Evolutionary conservation across 208 protist species (phyloP), one percentile per base, ranked within the genome.

Genomic region (Zelonia costaricensis): DNA sequence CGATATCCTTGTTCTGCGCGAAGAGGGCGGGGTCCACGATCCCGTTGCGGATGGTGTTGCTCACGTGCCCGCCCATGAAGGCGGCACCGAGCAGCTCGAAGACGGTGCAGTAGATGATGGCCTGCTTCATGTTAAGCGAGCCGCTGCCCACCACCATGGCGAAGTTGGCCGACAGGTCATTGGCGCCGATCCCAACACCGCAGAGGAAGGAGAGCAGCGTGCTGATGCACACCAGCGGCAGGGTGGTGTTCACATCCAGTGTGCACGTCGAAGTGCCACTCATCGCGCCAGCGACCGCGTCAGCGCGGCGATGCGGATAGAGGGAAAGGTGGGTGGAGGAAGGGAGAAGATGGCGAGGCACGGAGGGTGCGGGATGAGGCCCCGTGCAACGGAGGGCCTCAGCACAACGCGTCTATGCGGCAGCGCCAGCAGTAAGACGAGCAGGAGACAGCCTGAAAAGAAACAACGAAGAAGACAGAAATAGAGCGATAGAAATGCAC

Each of bases 81-180:
- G 84, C 78, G 12, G 85, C 85, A 4, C 88, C 88, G n/a, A 91
- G 68, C 18, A 94, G 62, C 67, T 92, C 85, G 42, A 92, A 92
- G 9, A 90, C 57, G 49, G 79, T 82, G 78, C 86, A 92, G 68
- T 87, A 92, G 33, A 91, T 68, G 62, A 92, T 91, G 6, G 86
- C 84, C 62, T 80, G 70, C 47, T 59, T 67, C 86, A 95, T 90
- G 65, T 88, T 85, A 23, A 92, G 72, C 15, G 84, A 89, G 48
- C 86, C 84, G 65, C 81, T 93, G 33, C 89, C 89, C 6, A 92
- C 81, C 48, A 92, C 86, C 81, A 91, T 91, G 16, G 89, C 89
- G 55, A 95, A 95, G 69, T 91, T 92, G 15, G 85, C 86, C 52
- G 74, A 88, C 20, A 92, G 72, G 53, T 95, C 86, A 56, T 91